Evolutionary conservation across 1,284 basidiomycete genomes (phyloP), one percentile per base, ranked within the genome.

Genomic region (Cerrena zonata): DNA sequence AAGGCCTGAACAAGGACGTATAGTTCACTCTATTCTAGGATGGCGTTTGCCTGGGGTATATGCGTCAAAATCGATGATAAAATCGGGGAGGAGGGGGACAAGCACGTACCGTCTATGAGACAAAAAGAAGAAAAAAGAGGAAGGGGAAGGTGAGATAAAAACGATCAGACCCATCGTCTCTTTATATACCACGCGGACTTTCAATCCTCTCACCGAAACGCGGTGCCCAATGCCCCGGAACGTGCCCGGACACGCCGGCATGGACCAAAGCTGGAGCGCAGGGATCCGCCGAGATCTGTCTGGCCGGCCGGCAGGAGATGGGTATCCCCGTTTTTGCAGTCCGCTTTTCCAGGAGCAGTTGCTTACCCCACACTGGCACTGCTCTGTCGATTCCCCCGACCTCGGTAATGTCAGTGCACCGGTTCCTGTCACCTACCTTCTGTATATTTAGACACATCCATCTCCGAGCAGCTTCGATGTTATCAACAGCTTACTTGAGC

Each of bases 41-140:
- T 55, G 57, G 48, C 53, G 62, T 65, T 65, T 66, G 49, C 0
- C 15, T 13, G 40, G 7, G n/a, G 40, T n/a, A 36, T 24, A 12
- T 25, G 15, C 41, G 53, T 13, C 48, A 44, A 37, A 26, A 45
- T 23, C 36, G 13, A 24, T 44, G 25, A 45, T 23, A 50, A 58
- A 25, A 36, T 40, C n/a, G 53, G 21, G 34, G 7, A 57, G 15
- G 40, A 74, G 73, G 48, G 47, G 21, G 38, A n/a, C n/a, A n/a
- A n/a, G 21, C 22, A 52, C 58, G 43, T 51, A 70, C 69, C 82
- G 81, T 78, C 63, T 65, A 66, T 81, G 80, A 59, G 63, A 62
- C 53, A 62, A 62, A 58, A 51, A 61, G 60, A 58, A 61, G 60
- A 62, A 64, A 62, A 62, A 58, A 61, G 67, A 49, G 54, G 59